Conservation (phyloP, 2,329 filamentous ascomycete genomes). For the Ophiosphaerella korrae region DNA sequence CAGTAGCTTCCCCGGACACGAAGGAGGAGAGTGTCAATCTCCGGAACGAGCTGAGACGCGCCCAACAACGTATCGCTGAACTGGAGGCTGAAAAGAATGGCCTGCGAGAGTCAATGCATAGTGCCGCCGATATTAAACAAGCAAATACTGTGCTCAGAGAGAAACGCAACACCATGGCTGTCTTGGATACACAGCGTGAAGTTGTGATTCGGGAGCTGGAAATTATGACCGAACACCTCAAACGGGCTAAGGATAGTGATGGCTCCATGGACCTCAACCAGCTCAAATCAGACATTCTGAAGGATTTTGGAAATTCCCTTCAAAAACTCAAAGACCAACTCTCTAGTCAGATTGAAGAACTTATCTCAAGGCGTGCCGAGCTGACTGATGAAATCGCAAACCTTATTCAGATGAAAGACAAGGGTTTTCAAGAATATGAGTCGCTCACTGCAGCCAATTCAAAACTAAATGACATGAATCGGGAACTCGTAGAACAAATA, state of each 20-base stretch:
- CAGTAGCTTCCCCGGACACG: conserved; percentile 62
- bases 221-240: conserved; percentile 84
- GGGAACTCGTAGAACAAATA: conserved; percentile 91
- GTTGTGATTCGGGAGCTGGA: conserved; percentile 93
- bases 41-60: conserved; percentile 77
- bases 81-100: conserved; percentile 77
- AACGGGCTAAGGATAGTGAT: conserved; percentile 79
- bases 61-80: conserved; percentile 83
- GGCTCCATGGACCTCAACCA: conserved; percentile 79
- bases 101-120: conserved; percentile 59
- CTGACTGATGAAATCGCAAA: conserved; percentile 83
- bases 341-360: conserved; percentile 75
- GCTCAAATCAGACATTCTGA: conserved; percentile 65
- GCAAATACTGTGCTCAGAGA: conserved; percentile 87
- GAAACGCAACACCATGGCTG: conserved; percentile 94
- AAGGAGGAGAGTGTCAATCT: conserved; percentile 53
- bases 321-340: conserved; percentile 81
- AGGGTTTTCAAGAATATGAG: conserved; percentile 93
- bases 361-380: conserved; percentile 85
- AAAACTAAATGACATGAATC: conserved; percentile 92
- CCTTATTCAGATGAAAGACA: conserved; percentile 84
- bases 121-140: conserved; percentile 68
- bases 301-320: conserved; percentile 66
- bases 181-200: conserved; percentile 91
- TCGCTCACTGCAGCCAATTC: conserved; percentile 92